Evolutionary conservation across 2,329 filamentous ascomycete species (phyloP), one percentile per base, ranked within the genome.

Genomic region (Aspergillus sp.): DNA sequence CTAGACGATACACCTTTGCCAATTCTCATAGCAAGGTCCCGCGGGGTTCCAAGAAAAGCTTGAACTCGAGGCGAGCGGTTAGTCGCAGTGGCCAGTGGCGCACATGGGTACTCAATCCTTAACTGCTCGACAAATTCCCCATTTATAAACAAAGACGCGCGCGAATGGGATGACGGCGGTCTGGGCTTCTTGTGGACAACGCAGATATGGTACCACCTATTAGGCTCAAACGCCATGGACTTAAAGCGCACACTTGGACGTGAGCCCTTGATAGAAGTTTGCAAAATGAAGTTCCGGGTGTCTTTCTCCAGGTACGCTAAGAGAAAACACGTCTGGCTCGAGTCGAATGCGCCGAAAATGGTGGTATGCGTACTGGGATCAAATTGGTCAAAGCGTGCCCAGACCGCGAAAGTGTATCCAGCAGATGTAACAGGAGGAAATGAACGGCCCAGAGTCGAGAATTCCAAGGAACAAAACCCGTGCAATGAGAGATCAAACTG

Each of bases 161-260:
- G 91, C 67, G 90, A 90, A 3, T 88, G 84, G 9, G 84, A 83
- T 72, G 85, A 84, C 72, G 90, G 87, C 1, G 90, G 86, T 73
- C 88, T 91, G 8, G 89, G 87, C 37, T 88, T 85, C 50, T 89
- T 87, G 74, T 99, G 95, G 22, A 95, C 90, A 60, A 99, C 78
- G 44, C 89, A 91, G 66, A 99, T 85, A 73, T 99, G 95, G 73
- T 99, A 99, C 95, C 95, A 99, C 66, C 80, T 83, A 54, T 86
- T 84, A 61, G 89, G 83, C 65, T 87, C 80, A 69, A 99, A 98
- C 0, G 82, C 79, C 11, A 88, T 85, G 2, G 89, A 89, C 72
- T 95, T 96, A 81, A 99, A 99, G 56, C 95, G 86, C 47, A 99
- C 90, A 73, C 93, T 98, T 3, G 95, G 93, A 58, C 89, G 86